A percentile compares a stretch with the other conserved stretches of the same genome.
Evolutionary conservation across 2,329 filamentous ascomycete species (phyloP).

Genomic region (Grosmannia clavigera): DNA sequence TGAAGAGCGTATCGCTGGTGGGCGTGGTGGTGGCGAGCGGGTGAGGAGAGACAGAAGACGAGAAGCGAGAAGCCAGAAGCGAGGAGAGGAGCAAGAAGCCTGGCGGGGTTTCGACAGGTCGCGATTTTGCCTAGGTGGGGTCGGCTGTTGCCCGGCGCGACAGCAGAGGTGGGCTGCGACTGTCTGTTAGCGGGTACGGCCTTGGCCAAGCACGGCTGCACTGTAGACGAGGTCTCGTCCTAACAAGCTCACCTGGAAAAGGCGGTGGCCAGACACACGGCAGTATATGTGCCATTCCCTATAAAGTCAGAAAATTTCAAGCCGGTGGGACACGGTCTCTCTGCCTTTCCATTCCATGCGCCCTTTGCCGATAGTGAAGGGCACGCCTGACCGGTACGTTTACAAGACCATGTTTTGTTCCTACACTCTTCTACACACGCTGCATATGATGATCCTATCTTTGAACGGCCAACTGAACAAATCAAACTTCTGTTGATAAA

Average conservation of each 20-base stretch:
- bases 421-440: neutral
- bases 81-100: neutral
- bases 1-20: neutral
- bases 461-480: constrained; percentile 54
- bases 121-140: neutral
- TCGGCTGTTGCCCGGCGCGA: neutral
- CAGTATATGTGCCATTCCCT: neutral
- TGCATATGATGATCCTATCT: constrained; percentile 41
- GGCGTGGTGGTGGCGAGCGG: neutral
- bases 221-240: too few species aligned
- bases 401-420: too few species aligned
- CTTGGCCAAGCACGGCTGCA: neutral
- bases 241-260: too few species aligned
- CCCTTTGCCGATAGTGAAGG: too few species aligned
- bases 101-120: neutral
- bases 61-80: neutral
- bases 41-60: neutral
- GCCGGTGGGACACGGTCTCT: too few species aligned
- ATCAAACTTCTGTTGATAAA: constrained; percentile 41
- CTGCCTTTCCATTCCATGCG: too few species aligned
- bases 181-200: neutral
- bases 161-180: neutral
- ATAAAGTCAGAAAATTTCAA: too few species aligned
- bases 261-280: too few species aligned
- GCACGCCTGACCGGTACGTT: neutral